Percentiles rank a stretch among this genome's conserved stretches.
phyloP scores from a whole-genome alignment of 495 filamentous ascomycete genomes.

The Trypethelium eluteriae region DNA sequence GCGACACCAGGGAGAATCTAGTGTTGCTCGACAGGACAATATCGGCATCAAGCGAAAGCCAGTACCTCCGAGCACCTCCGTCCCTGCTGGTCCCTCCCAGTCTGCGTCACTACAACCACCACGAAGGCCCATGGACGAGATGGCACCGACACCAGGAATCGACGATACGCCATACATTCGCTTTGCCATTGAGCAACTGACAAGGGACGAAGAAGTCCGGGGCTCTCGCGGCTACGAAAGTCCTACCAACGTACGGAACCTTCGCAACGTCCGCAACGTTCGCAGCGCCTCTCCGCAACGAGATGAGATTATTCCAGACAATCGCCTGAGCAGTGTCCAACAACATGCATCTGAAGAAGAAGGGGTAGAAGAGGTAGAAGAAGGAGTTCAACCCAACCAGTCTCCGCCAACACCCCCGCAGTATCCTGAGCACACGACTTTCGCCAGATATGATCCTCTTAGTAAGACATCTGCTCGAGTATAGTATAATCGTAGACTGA shows the following conservation, averaged over 20 bases:
- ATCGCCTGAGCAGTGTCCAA: neutral
- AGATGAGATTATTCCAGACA: constrained; percentile 14
- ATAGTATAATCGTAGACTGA: neutral
- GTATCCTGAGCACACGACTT: neutral
- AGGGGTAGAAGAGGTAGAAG: neutral
- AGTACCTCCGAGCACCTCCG: constrained; percentile 12
- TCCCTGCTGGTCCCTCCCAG: neutral
- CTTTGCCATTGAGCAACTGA: constrained; percentile 67
- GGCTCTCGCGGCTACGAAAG: constrained; percentile 15
- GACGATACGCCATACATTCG: constrained; percentile 65
- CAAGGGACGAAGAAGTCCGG: constrained; percentile 52
- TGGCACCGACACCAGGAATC: constrained; percentile 51
- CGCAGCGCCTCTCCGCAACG: neutral
- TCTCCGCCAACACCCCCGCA: constrained; percentile 1
- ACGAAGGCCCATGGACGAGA: constrained; percentile 31
- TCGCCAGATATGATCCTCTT: neutral
- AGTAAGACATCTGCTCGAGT: neutral
- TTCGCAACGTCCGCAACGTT: no score
- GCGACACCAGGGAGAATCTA: constrained; percentile 8
- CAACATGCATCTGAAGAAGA: neutral
- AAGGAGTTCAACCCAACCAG: neutral
- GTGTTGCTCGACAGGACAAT: neutral
- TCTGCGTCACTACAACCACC: constrained; percentile 6
- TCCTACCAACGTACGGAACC: neutral
- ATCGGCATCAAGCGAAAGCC: constrained; percentile 23